phyloP scores from a whole-genome alignment of 805 yeast genomes.

The Barnettozyma sucrosica region DNA sequence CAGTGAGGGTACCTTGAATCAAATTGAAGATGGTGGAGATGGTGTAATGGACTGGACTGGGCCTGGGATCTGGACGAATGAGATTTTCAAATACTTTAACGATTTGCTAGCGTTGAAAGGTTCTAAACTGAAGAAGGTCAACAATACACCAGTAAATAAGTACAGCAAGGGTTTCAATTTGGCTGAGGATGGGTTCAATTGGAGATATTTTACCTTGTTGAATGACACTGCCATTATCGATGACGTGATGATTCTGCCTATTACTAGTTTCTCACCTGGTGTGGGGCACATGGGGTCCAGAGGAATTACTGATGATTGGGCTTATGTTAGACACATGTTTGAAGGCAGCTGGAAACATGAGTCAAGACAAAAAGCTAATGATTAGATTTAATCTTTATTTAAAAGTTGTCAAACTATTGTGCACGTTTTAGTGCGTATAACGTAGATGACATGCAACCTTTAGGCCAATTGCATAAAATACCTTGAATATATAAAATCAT shows the following conservation, averaged over 20 bases:
- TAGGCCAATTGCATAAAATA: not conserved
- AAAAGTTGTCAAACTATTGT: not conserved
- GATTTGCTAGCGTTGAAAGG: conserved; percentile 27
- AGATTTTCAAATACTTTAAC: conserved; percentile 72
- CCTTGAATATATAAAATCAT: conserved; percentile 1
- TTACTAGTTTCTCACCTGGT: conserved; percentile 62
- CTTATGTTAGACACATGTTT: conserved; percentile 58
- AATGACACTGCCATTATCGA: conserved; percentile 49
- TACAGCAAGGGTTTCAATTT: conserved; percentile 26
- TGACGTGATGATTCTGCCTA: conserved; percentile 68
- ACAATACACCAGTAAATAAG: conserved; percentile 20
- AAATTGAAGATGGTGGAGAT: conserved; percentile 62
- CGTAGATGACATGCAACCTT: not conserved
- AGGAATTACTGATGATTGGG: conserved; percentile 36
- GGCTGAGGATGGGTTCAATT: conserved; percentile 36
- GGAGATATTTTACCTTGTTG: conserved; percentile 62
- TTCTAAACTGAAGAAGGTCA: conserved; percentile 9
- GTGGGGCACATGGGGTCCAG: conserved; percentile 66
- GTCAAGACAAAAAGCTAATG: conserved; percentile 9
- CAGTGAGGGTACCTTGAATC: conserved; percentile 38
- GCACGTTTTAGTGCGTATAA: too few relatives aligned
- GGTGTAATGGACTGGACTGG: conserved; percentile 95
- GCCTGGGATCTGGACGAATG: conserved; percentile 91
- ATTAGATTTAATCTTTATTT: not conserved
- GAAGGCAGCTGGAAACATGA: conserved; percentile 57